Evolutionary conservation across 345 rosid species (phyloP).

Genomic region (Corchorus capsularis): DNA sequence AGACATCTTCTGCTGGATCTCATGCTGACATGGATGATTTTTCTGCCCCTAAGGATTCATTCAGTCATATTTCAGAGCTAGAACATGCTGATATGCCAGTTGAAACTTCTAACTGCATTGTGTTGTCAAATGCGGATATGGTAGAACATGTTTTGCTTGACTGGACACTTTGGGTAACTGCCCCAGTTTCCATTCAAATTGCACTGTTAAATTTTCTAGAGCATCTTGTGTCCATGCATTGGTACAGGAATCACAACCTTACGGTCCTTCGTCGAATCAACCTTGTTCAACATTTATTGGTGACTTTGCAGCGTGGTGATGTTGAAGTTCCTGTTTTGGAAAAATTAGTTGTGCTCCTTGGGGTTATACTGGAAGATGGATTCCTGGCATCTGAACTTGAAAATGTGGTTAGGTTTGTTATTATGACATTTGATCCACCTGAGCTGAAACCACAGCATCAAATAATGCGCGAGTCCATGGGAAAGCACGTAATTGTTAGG

Average conservation of each 20-base stretch:
- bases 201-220: conserved; percentile 93
- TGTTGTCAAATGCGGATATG: conserved; percentile 96
- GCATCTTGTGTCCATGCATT: conserved; percentile 98
- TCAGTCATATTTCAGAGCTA: conserved; percentile 91
- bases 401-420: conserved; percentile 91
- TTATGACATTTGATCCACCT: conserved; percentile 98
- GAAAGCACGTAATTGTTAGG: conserved; percentile 97
- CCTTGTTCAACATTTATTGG: conserved; percentile 93
- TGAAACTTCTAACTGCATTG: conserved; percentile 96
- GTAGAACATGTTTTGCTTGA: conserved; percentile 98
- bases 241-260: conserved; percentile 99
- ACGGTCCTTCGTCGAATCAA: conserved; percentile 90
- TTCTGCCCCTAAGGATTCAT: conserved; percentile 84
- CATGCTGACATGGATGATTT: conserved; percentile 96
- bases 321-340: conserved; percentile 98
- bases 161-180: conserved; percentile 98
- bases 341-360: conserved; percentile 92
- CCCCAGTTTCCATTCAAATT: conserved; percentile 93
- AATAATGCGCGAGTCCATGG: conserved; percentile 82
- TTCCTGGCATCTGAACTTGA: conserved; percentile 94
- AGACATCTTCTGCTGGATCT: conserved; percentile 86
- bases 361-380: conserved; percentile 98
- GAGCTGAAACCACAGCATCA: conserved; percentile 71
- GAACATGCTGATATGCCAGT: conserved; percentile 77
- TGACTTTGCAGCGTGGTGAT: conserved; percentile 97